Evolutionary conservation across 768 basidiomycete species (phyloP).

Genomic region (Auricularia sp.): DNA sequence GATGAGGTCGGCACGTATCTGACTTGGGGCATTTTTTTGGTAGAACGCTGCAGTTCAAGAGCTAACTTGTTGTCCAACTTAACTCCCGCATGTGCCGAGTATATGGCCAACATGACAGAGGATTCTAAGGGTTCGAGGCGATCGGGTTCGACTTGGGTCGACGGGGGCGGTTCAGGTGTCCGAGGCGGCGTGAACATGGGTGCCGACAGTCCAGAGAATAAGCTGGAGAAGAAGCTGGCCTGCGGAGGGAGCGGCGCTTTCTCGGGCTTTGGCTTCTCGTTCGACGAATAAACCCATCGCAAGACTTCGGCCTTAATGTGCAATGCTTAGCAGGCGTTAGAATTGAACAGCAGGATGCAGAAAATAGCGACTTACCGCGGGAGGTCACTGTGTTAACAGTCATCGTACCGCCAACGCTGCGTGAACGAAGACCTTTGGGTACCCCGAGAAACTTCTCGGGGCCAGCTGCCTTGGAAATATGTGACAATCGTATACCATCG

Average conservation of each 20-base stretch:
- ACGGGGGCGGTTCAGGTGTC: conserved; percentile 23
- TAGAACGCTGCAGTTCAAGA: conserved; percentile 73
- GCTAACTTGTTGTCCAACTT: conserved; percentile 54
- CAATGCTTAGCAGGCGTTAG: conserved; percentile 36
- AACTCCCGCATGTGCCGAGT: conserved; percentile 56
- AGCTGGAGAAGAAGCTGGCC: conserved; percentile 29
- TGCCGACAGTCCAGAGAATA: conserved; percentile 27
- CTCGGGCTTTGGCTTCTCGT: conserved; percentile 40
- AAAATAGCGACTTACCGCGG: conserved; percentile 36
- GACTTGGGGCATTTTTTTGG: conserved; percentile 86
- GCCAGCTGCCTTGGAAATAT: conserved; percentile 53
- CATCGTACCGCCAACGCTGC: conserved; percentile 57
- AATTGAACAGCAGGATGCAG: conserved; percentile 4
- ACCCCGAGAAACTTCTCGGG: conserved; percentile 39
- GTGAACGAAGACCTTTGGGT: conserved; percentile 44
- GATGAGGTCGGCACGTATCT: conserved; percentile 71
- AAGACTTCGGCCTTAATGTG: conserved; percentile 76
- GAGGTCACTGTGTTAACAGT: conserved; percentile 50
- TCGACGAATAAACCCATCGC: conserved; percentile 60
- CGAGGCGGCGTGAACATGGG: conserved; percentile 16
- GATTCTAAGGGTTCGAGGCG: conserved; percentile 33
- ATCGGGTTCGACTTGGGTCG: conserved; percentile 25
- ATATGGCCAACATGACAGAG: conserved; percentile 51
- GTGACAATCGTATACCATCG: conserved; percentile 62
- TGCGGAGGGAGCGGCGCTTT: conserved; percentile 17